Evolutionary conservation across 345 rosid genomes (phyloP).

Genomic region (Populus simonii): DNA sequence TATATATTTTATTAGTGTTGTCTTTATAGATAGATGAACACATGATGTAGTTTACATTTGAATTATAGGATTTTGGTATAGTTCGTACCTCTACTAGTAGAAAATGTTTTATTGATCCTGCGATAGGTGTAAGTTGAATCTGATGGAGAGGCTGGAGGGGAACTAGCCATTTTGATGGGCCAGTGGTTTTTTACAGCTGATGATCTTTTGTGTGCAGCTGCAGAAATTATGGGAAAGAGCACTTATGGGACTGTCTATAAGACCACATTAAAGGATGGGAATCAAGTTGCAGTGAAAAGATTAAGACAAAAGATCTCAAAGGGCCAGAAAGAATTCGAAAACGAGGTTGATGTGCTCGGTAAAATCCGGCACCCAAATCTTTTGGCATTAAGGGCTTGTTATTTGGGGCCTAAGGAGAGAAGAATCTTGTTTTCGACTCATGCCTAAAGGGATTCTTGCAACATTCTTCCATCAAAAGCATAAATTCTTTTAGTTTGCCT

Average conservation of each 20-base stretch:
- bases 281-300: slow-evolving; percentile 36
- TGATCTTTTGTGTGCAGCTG: slow-evolving; percentile 27
- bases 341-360: slow-evolving; percentile 68
- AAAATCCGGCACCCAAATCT: slow-evolving; percentile 77
- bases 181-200: slow-evolving; percentile 22
- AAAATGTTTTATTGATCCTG: neutral
- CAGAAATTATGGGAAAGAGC: slow-evolving; percentile 27
- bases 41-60: neutral
- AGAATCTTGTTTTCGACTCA: slow-evolving; percentile 90
- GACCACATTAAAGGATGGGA: slow-evolving; percentile 29
- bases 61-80: neutral
- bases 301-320: slow-evolving; percentile 87
- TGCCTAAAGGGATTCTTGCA: slow-evolving; percentile 81
- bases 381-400: slow-evolving; percentile 74
- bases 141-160: slow-evolving; percentile 18
- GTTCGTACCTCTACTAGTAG: too few species aligned
- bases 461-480: slow-evolving; percentile 82
- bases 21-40: neutral
- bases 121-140: slow-evolving; percentile 14
- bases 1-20: neutral
- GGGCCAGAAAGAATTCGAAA: slow-evolving; percentile 75
- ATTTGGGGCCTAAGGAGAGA: slow-evolving; percentile 95
- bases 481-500: neutral
- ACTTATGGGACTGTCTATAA: slow-evolving; percentile 28
- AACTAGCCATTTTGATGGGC: slow-evolving; percentile 28